Evolutionary conservation across 768 basidiomycete species (phyloP), one percentile per base, ranked within the genome.

Genomic region (Cubamyces lactineus): DNA sequence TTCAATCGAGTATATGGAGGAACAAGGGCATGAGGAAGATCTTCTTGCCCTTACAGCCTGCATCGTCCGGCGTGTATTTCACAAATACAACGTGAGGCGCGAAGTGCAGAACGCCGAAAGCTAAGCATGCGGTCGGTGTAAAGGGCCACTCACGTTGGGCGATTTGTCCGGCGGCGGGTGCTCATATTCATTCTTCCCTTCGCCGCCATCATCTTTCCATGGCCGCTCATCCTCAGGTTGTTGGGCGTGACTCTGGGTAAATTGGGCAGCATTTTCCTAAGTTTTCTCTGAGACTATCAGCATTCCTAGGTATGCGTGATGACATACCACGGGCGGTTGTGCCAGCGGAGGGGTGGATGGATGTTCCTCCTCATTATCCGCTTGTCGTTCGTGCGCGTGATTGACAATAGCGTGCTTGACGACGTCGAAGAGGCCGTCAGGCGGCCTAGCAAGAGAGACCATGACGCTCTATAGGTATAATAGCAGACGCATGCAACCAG

Each of bases 391-490:
- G 7, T 42, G 49, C 0, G 50, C 38, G 21, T 53, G 59, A n/a
- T 63, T 58, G n/a, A 53, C 43, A n/a, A 69, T 24, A 1, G 62
- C 57, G 23, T 65, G 64, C 34, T 64, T 65, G 21, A 69, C 68
- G 23, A 69, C 45, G 13, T 69, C 70, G 28, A 54, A 23, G 47
- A 71, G 53, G 23, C 59, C 59, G 2, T 63, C 55, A 0, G 65
- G 65, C 24, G 68, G 68, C 41, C 48, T 60, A 4, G 70, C 66
- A 38, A 71, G 53, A 39, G 68, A 68, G 3, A 67, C 68, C 70
- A 71, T 71, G 46, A 43, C 23, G 28, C 23, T 23, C 34, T 42
- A 55, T n/a, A 49, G 23, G 49, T 19, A 52, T 50, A 9, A 4
- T 28, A 40, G 30, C 17, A 26, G 41, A 30, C 3, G 47, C 26